Evolutionary conservation across 441 rosid genomes (phyloP).

Genomic region (Syzygium malaccense): DNA sequence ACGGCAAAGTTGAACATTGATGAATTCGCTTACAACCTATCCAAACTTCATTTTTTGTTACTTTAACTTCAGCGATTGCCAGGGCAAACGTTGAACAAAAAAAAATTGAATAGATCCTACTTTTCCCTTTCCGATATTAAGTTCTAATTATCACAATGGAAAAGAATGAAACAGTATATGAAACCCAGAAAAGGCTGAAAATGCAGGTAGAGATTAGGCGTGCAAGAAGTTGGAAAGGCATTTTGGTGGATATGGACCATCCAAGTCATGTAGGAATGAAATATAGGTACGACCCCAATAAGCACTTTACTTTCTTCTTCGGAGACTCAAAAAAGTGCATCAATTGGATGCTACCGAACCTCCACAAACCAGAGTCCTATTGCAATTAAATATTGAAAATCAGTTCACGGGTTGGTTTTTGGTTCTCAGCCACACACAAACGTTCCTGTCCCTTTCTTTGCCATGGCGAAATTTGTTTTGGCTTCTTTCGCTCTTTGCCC

Average conservation of each 20-base stretch:
- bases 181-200: not conserved
- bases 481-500: not conserved
- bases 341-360: not conserved
- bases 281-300: not conserved
- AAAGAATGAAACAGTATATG: not conserved
- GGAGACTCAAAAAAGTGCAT: not conserved
- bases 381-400: not conserved
- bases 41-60: not conserved
- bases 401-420: not conserved
- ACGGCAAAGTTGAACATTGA: not conserved
- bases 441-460: not conserved
- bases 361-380: not conserved
- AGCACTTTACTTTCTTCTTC: not conserved
- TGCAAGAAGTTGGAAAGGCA: not conserved
- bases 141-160: not conserved
- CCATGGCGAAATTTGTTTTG: not conserved
- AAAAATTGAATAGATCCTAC: not conserved
- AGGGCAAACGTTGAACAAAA: not conserved
- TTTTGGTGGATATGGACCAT: not conserved
- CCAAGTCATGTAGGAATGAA: not conserved
- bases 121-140: not conserved
- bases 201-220: not conserved
- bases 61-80: not conserved
- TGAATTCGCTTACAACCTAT: not conserved
- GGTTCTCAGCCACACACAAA: not conserved